Percentiles rank a stretch among this genome's conserved stretches.
Evolutionary conservation across 1,284 basidiomycete genomes (phyloP).

Genomic region (Mycosarcoma maydis): DNA sequence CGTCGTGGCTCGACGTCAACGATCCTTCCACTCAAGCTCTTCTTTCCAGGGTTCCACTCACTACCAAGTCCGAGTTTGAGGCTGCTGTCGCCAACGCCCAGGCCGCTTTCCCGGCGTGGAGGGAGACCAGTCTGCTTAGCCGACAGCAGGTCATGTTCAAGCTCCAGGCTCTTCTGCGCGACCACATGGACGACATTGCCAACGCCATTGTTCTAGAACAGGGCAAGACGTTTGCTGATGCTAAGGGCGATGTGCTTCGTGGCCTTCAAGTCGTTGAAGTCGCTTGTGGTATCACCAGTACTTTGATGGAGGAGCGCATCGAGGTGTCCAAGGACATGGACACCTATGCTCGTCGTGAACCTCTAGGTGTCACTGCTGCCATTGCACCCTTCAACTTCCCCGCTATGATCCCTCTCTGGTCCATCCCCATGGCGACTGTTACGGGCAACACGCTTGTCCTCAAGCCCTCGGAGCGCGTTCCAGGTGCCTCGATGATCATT

Average conservation of each 20-base stretch:
- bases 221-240: slow-evolving; percentile 74
- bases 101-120: slow-evolving; percentile 91
- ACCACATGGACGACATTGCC: slow-evolving; percentile 68
- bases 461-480: slow-evolving; percentile 96
- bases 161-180: slow-evolving; percentile 68
- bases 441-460: slow-evolving; percentile 93
- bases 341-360: slow-evolving; percentile 82
- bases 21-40: slow-evolving; percentile 91
- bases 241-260: slow-evolving; percentile 90
- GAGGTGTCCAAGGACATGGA: slow-evolving; percentile 98
- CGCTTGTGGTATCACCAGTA: slow-evolving; percentile 82
- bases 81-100: slow-evolving; percentile 85
- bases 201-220: slow-evolving; percentile 65
- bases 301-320: slow-evolving; percentile 86
- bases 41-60: slow-evolving; percentile 88
- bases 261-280: slow-evolving; percentile 94
- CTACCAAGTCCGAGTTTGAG: slow-evolving; percentile 82
- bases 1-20: slow-evolving; percentile 82
- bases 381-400: slow-evolving; percentile 64
- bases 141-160: slow-evolving; percentile 87
- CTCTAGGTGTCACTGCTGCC: slow-evolving; percentile 69
- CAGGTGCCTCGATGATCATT: slow-evolving; percentile 96
- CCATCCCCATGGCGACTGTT: slow-evolving; percentile 73
- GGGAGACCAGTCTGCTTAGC: slow-evolving; percentile 81
- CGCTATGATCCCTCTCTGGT: slow-evolving; percentile 96